Conservation (phyloP, 306 rosid genomes). For the Acacia confusa region DNA sequence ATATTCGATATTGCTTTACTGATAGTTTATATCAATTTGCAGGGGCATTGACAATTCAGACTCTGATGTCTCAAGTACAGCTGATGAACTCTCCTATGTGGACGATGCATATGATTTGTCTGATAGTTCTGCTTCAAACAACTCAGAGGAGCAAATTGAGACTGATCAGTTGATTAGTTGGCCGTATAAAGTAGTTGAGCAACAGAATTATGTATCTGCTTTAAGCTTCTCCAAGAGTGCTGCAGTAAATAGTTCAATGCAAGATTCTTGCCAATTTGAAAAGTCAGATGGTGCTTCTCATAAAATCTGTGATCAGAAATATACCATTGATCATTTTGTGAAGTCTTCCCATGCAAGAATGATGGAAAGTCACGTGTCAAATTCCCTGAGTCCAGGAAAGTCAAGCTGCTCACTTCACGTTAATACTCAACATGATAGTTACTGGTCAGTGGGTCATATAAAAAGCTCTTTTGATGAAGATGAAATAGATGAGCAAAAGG, state of each 20-base stretch:
- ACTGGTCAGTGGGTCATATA: conserved; percentile 25
- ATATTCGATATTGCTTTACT: conserved; percentile 32
- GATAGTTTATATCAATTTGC: conserved; percentile 46
- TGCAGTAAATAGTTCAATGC: conserved; percentile 39
- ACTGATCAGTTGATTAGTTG: conserved; percentile 44
- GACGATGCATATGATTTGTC: conserved; percentile 52
- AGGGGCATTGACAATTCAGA: conserved; percentile 48
- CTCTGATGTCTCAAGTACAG: conserved; percentile 59
- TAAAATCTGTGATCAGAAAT: conserved; percentile 40
- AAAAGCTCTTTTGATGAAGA: conserved; percentile 35
- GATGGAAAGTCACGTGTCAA: conserved; percentile 37
- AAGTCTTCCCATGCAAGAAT: conserved; percentile 39
- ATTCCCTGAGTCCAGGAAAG: conserved; percentile 40
- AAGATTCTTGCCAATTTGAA: conserved; percentile 43
- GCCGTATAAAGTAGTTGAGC: conserved; percentile 41
- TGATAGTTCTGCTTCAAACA: conserved; percentile 56
- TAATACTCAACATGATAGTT: conserved; percentile 35
- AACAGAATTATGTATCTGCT: conserved; percentile 53
- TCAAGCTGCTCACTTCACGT: conserved; percentile 40
- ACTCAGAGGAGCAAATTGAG: conserved; percentile 60
- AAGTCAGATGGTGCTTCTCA: conserved; percentile 38
- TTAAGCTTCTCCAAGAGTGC: conserved; percentile 55
- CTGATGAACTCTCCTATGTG: conserved; percentile 43
- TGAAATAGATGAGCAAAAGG: conserved; percentile 34
- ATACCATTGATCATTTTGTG: conserved; percentile 29